phyloP scores from a whole-genome alignment of 257 asterid genomes.

The Datura wrightii region DNA sequence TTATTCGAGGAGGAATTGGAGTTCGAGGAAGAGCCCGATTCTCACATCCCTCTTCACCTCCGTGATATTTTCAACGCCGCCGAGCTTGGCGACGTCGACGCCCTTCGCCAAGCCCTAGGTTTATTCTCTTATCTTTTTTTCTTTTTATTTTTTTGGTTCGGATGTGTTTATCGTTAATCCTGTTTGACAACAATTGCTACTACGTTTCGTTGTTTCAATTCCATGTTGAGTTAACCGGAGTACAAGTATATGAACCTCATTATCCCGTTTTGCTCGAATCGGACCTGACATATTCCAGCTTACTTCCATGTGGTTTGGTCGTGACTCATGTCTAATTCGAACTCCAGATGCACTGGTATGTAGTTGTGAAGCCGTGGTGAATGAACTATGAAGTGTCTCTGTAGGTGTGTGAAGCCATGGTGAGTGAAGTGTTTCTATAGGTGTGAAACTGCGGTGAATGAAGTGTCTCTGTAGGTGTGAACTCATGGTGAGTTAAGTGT shows the following conservation, averaged over 20 bases:
- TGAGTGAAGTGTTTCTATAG: background rate
- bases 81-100: background rate
- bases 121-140: background rate
- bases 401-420: background rate
- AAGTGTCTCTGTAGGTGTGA: background rate
- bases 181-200: background rate
- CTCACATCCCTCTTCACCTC: conserved; percentile 21
- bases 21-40: conserved; percentile 15
- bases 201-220: too few species aligned
- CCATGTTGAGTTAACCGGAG: background rate
- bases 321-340: background rate
- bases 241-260: background rate
- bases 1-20: conserved; percentile 22
- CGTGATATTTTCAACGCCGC: conserved; percentile 13
- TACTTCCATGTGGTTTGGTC: too few species aligned
- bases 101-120: conserved; percentile 28
- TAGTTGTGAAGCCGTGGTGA: background rate
- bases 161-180: background rate
- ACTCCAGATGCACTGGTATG: background rate
- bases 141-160: background rate
- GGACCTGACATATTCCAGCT: background rate
- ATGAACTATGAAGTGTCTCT: background rate
- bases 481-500: background rate
- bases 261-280: background rate
- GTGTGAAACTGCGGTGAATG: background rate